Base-by-base conservation (phyloP, 2,329 filamentous ascomycete genomes). In the Aureobasidium sp. region DNA sequence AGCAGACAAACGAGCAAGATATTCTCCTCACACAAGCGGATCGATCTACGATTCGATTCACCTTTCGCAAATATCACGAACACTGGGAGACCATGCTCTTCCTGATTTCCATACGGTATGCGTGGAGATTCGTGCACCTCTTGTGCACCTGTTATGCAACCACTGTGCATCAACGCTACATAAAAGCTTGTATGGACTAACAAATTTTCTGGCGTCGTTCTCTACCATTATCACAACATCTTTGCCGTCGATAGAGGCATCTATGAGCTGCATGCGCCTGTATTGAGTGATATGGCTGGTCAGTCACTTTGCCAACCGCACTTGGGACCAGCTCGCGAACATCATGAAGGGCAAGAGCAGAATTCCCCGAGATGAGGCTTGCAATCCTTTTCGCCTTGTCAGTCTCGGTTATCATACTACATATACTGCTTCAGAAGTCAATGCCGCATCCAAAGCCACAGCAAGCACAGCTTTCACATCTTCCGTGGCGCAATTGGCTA, bases 401-500 rank as follows among this genome's bases (percentile, higher is more conserved):
- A 20, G 20, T 20, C 20, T 20, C 20, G 32, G 6, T 10, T 10
- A 2, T 8, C 1, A 10, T 12, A 10, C 32, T 3, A 34, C 7
- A 34, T 10, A 34, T 34, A 34, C 9, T 10, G 32, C 10, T 10
- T 34, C 12, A 5, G 29, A 32, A 12, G 32, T 8, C 42, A 46
- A 17, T 17, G 23, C 12, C 20, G 10, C 42, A 46, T 46, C 42
- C 42, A 46, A 46, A 46, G 44, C 36, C 34, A 32, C 29, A 32
- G 32, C n/a, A 37, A 39, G 50, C 50, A 2, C 51, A 42, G 23
- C 36, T 29, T 44, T 34, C 41, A 57, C 37, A 23, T 57, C 53
- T 46, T 36, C 41, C 53, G 53, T 46, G 53, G 39, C 53, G 53
- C 53, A 57, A 44, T 44, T 57, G 52, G 52, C 53, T 57, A 57